Evolutionary conservation across 2,329 filamentous ascomycete genomes (phyloP).

Genomic region (Verticillium tricorpus): DNA sequence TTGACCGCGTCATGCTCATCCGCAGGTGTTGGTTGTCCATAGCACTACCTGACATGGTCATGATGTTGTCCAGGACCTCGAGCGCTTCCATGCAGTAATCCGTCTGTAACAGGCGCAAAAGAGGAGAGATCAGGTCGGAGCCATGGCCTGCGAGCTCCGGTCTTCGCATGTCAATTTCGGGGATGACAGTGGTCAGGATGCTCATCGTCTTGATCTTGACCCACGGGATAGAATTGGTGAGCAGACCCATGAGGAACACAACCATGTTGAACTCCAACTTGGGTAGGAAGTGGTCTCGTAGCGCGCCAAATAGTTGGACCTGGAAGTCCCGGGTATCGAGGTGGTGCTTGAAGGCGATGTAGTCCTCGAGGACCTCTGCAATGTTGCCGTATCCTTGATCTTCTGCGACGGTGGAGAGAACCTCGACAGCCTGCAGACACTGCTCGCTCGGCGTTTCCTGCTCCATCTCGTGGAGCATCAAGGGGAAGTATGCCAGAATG

Average conservation of each 20-base stretch:
- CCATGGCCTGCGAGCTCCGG: slow-evolving; percentile 86
- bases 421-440: slow-evolving; percentile 59
- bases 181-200: slow-evolving; percentile 77
- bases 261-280: slow-evolving; percentile 78
- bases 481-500: slow-evolving; percentile 85
- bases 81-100: slow-evolving; percentile 91
- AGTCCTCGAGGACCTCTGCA: slow-evolving; percentile 64
- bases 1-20: slow-evolving; percentile 95
- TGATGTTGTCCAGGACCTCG: slow-evolving; percentile 88
- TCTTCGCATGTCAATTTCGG: slow-evolving; percentile 88
- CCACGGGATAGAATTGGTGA: slow-evolving; percentile 86
- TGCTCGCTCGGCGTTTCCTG: slow-evolving; percentile 50
- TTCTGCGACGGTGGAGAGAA: slow-evolving; percentile 69
- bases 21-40: slow-evolving; percentile 92
- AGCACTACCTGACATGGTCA: slow-evolving; percentile 85
- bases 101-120: slow-evolving; percentile 84
- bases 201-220: slow-evolving; percentile 93
- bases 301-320: slow-evolving; percentile 64
- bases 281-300: slow-evolving; percentile 76
- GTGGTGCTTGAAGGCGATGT: slow-evolving; percentile 62
- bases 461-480: slow-evolving; percentile 78
- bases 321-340: slow-evolving; percentile 69
- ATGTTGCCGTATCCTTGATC: slow-evolving; percentile 65
- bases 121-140: slow-evolving; percentile 89
- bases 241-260: slow-evolving; percentile 82